These are phyloP conservation scores for Phytophthora macrochlamydospora DNA, from an alignment of 352 stramenopile genomes.

Conservation along the genomic window DNA sequence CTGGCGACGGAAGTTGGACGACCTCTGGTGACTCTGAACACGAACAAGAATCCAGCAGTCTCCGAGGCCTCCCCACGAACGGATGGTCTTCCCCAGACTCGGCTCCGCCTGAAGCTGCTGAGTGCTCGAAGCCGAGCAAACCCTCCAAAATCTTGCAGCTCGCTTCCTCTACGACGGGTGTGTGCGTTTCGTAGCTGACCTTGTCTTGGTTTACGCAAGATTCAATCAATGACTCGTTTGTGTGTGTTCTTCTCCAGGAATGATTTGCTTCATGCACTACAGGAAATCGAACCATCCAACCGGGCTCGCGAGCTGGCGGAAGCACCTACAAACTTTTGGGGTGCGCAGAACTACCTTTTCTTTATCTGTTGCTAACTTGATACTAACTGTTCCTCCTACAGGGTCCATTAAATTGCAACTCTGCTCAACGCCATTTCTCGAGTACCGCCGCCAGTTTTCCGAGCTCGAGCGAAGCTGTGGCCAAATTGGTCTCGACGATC, in stretches of 20 bases:
- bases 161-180: constrained; percentile 80
- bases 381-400: constrained; percentile 14
- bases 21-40: constrained; percentile 35
- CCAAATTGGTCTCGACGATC: constrained; percentile 74
- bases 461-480: constrained; percentile 56
- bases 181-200: background rate
- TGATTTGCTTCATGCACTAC: constrained; percentile 65
- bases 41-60: background rate
- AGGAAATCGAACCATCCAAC: constrained; percentile 65
- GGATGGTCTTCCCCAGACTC: background rate
- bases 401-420: constrained; percentile 71
- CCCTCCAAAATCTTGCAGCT: constrained; percentile 13
- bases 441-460: constrained; percentile 51
- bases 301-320: constrained; percentile 22
- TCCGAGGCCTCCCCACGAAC: constrained; percentile 1
- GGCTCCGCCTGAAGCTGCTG: background rate
- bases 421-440: constrained; percentile 40
- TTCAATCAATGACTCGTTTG: background rate
- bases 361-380: too few relatives aligned
- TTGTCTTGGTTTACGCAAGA: background rate
- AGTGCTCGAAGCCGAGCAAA: constrained; percentile 24
- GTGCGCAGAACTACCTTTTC: constrained; percentile 19
- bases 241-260: constrained; percentile 30
- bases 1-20: constrained; percentile 52
- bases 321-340: constrained; percentile 32